Evolutionary conservation across 495 filamentous ascomycete genomes (phyloP).

Genomic region (Viridothelium virens): DNA sequence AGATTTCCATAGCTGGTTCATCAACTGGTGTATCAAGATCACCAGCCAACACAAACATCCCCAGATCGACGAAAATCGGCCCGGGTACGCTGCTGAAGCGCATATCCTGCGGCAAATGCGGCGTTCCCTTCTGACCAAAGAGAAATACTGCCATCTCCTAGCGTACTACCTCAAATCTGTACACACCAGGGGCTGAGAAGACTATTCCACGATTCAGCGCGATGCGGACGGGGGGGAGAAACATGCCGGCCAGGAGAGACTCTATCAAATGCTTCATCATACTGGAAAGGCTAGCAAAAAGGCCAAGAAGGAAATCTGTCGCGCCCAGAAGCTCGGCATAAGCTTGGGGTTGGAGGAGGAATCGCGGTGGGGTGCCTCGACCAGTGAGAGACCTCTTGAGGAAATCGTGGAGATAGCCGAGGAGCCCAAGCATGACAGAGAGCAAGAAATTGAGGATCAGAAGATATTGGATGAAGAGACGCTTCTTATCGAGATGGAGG

Average conservation of each 20-base stretch:
- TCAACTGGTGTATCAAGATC: constrained; percentile 6
- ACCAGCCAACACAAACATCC: background rate
- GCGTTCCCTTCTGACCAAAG: background rate
- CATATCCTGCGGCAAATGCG: background rate
- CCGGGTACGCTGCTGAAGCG: background rate
- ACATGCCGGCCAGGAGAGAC: background rate
- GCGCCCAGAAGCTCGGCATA: background rate
- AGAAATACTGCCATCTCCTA: background rate
- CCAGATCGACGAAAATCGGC: background rate
- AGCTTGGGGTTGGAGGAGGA: background rate
- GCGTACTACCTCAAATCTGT: background rate
- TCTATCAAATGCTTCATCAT: background rate
- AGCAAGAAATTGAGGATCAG: background rate
- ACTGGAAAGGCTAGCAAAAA: background rate
- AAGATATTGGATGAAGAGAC: background rate
- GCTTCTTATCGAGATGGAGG: background rate
- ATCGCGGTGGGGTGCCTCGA: background rate
- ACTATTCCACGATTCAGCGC: background rate
- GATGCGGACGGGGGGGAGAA: background rate
- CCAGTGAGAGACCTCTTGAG: background rate
- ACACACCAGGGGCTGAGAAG: too few relatives aligned
- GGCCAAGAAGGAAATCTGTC: background rate
- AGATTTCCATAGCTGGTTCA: background rate
- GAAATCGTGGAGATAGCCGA: background rate
- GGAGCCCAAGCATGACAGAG: background rate